Evolutionary conservation across 495 filamentous ascomycete genomes (phyloP).

Genomic region (Beverwykella pulmonaria): DNA sequence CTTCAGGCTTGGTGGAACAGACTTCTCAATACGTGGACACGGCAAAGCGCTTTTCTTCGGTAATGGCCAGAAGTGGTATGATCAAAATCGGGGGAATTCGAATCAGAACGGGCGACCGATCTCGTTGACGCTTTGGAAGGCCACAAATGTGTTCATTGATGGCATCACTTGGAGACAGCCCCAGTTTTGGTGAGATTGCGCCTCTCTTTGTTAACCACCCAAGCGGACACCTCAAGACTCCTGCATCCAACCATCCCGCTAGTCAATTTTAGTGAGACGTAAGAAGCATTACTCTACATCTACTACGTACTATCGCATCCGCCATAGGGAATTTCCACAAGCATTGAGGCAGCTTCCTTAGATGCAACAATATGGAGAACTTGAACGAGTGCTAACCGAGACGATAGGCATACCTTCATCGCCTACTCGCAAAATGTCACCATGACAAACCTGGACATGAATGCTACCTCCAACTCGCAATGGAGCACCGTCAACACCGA

Average conservation of each 20-base stretch:
- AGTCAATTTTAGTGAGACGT: too few species aligned
- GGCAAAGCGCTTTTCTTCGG: slow-evolving; percentile 34
- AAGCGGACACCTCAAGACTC: too few species aligned
- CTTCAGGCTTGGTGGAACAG: slow-evolving; percentile 25
- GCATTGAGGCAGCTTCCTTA: too few species aligned
- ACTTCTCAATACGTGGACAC: slow-evolving; percentile 22
- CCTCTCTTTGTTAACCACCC: too few species aligned
- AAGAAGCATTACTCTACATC: too few species aligned
- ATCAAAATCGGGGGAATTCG: slow-evolving; percentile 20
- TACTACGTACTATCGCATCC: too few species aligned
- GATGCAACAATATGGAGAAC: too few species aligned
- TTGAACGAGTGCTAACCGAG: neutral
- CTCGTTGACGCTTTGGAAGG: slow-evolving; percentile 29
- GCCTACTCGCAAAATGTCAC: slow-evolving; percentile 31
- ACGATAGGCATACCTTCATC: slow-evolving; percentile 29
- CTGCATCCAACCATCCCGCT: too few species aligned
- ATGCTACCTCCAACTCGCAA: slow-evolving; percentile 23
- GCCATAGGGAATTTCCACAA: too few species aligned
- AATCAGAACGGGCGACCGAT: slow-evolving; percentile 29
- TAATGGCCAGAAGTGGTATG: slow-evolving; percentile 38
- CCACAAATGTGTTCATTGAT: slow-evolving; percentile 28
- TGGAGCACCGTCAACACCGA: slow-evolving; percentile 39
- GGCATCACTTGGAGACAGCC: slow-evolving; percentile 34
- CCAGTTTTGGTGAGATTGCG: slow-evolving; percentile 23
- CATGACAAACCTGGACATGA: slow-evolving; percentile 37